phyloP scores from a whole-genome alignment of 225 moss, liverwort and hornwort genomes.

The Marchantia paleacea region DNA sequence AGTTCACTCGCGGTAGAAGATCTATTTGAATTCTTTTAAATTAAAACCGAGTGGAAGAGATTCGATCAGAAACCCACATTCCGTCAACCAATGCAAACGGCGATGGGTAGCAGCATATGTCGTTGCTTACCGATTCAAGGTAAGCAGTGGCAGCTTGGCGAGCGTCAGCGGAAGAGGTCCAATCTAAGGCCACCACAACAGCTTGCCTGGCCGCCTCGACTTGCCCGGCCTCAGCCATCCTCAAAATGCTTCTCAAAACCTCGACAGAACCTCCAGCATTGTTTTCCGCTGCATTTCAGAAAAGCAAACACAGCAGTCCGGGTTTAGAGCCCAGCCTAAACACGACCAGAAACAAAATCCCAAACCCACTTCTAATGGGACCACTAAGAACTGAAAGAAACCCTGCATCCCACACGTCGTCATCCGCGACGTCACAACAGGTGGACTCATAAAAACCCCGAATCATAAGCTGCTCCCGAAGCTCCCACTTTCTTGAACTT shows the following conservation, averaged over 20 bases:
- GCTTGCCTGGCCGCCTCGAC: constrained; percentile 75
- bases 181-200: constrained; percentile 69
- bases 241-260: neutral
- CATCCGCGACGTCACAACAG: neutral
- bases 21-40: neutral
- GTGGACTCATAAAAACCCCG: neutral
- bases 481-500: neutral
- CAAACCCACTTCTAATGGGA: neutral
- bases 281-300: neutral
- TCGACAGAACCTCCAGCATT: constrained; percentile 7
- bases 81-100: neutral
- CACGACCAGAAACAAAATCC: neutral
- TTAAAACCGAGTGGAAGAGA: neutral
- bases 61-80: neutral
- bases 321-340: neutral
- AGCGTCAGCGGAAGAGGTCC: constrained; percentile 61
- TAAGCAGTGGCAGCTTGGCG: constrained; percentile 75
- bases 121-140: constrained; percentile 59
- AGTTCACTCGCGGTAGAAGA: too few relatives aligned
- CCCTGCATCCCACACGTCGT: neutral
- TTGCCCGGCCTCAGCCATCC: constrained; percentile 57
- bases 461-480: neutral
- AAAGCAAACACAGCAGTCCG: neutral
- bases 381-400: neutral
- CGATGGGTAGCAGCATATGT: neutral